phyloP scores from a whole-genome alignment of 108 stramenopile species.

The Aurantiochytrium sp. region DNA sequence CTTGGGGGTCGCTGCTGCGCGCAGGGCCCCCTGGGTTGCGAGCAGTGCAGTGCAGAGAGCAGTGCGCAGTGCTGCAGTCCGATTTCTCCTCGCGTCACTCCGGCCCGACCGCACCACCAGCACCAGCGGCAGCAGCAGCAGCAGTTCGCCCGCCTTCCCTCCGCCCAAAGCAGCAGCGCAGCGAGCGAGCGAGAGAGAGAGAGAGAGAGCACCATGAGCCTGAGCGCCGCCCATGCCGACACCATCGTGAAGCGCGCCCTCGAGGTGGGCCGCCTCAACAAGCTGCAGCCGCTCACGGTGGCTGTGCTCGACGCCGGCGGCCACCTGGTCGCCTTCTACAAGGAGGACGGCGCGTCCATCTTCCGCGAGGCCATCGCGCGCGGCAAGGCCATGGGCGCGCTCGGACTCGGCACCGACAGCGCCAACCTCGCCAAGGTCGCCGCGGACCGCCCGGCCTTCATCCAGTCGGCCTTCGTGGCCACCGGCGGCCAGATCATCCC shows the following conservation, averaged over 20 bases:
- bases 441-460: slow-evolving; percentile 24
- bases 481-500: slow-evolving; percentile 1
- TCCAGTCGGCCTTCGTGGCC: slow-evolving; percentile 21
- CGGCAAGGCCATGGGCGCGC: slow-evolving; percentile 29
- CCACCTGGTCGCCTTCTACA: neutral
- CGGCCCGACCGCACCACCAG: too few species aligned
- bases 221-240: neutral
- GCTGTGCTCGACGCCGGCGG: slow-evolving; percentile 28
- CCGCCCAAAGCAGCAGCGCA: too few species aligned
- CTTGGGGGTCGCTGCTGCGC: too few species aligned
- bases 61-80: too few species aligned
- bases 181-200: too few species aligned
- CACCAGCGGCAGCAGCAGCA: too few species aligned
- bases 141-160: too few species aligned
- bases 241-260: slow-evolving; percentile 15
- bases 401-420: neutral
- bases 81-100: too few species aligned
- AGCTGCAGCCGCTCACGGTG: slow-evolving; percentile 25
- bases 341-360: slow-evolving; percentile 12
- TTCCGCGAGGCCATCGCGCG: slow-evolving; percentile 24
- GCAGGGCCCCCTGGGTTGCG: too few species aligned
- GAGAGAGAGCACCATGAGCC: neutral
- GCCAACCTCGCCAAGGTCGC: slow-evolving; percentile 17
- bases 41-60: too few species aligned
- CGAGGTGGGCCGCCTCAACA: slow-evolving; percentile 24